Conservation (phyloP, 2,329 filamentous ascomycete genomes). For the Septoria petroselini region DNA sequence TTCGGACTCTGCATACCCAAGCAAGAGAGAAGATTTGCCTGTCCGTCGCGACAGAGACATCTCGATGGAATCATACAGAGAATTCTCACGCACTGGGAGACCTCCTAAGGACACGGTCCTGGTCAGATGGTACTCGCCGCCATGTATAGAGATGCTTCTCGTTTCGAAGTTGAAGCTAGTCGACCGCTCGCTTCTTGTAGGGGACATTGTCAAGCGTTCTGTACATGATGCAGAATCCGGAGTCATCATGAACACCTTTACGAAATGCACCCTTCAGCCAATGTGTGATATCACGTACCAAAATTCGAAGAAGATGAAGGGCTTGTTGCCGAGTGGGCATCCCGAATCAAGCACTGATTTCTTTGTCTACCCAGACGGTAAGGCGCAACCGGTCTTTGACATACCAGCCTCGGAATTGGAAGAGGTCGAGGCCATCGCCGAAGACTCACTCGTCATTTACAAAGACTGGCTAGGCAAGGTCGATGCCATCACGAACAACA, state of each 20-base stretch:
- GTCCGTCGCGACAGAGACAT: constrained; percentile 40
- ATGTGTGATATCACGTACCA: constrained; percentile 33
- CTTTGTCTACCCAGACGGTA: constrained; percentile 17
- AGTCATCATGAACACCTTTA: constrained; percentile 51
- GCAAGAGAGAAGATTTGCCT: constrained; percentile 29
- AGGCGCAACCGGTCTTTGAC: constrained; percentile 26
- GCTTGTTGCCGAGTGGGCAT: constrained; percentile 24
- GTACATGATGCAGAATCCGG: constrained; percentile 52
- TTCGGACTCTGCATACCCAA: constrained; percentile 46
- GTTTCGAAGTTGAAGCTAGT: constrained; percentile 49
- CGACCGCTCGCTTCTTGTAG: constrained; percentile 54
- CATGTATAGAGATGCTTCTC: constrained; percentile 42
- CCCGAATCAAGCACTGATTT: constrained; percentile 19
- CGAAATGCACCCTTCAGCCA: constrained; percentile 45
- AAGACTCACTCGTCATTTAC: constrained; percentile 54
- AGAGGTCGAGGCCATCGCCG: constrained; percentile 39
- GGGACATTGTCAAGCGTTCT: constrained; percentile 54
- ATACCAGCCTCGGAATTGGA: constrained; percentile 36
- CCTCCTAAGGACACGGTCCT: constrained; percentile 54
- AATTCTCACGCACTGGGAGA: constrained; percentile 45
- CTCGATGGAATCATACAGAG: constrained; percentile 38
- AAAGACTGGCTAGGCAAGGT: constrained; percentile 57
- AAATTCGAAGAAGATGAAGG: constrained; percentile 23
- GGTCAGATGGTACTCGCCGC: constrained; percentile 48
- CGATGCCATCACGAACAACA: constrained; percentile 48